Percentiles rank a stretch among this genome's conserved stretches.
Conservation (phyloP, 352 stramenopile species). For the Phytophthora fragariae region DNA sequence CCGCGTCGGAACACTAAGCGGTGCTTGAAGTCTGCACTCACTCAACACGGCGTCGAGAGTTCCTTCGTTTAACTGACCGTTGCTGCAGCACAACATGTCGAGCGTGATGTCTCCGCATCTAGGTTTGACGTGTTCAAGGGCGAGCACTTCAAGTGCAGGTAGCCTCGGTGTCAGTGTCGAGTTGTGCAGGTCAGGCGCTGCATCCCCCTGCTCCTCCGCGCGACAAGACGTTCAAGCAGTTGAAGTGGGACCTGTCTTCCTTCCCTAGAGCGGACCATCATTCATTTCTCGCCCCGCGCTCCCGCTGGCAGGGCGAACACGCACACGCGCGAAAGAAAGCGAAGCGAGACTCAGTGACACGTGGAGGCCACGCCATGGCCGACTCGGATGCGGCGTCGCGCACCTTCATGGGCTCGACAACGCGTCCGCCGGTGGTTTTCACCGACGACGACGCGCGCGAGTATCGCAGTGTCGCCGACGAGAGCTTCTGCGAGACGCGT, state of each 20-base stretch:
- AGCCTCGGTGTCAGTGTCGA: neutral
- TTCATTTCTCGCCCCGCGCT: neutral
- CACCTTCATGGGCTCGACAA: conserved; percentile 25
- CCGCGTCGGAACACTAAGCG: neutral
- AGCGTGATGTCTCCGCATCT: neutral
- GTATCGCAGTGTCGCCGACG: conserved; percentile 42
- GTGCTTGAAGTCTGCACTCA: conserved; percentile 6
- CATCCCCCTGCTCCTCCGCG: neutral
- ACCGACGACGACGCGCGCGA: conserved; percentile 41
- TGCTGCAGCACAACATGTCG: neutral
- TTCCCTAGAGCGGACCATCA: neutral
- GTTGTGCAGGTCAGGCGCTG: neutral
- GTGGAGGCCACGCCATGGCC: conserved; percentile 5
- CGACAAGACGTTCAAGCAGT: neutral
- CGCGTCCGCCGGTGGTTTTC: conserved; percentile 37
- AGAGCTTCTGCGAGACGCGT: conserved; percentile 49
- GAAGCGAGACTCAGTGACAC: neutral
- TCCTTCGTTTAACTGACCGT: neutral
- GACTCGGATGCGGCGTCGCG: conserved; percentile 1
- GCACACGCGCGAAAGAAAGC: conserved; percentile 5
- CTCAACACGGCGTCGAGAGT: conserved; percentile 3
- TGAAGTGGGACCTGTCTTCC: neutral
- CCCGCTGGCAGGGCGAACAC: neutral
- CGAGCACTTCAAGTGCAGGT: neutral
- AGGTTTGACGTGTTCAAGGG: neutral